Percentiles rank a stretch among this genome's conserved stretches.
Evolutionary conservation across 2,329 filamentous ascomycete genomes (phyloP).

Genomic region (Setomelanomma holmii): DNA sequence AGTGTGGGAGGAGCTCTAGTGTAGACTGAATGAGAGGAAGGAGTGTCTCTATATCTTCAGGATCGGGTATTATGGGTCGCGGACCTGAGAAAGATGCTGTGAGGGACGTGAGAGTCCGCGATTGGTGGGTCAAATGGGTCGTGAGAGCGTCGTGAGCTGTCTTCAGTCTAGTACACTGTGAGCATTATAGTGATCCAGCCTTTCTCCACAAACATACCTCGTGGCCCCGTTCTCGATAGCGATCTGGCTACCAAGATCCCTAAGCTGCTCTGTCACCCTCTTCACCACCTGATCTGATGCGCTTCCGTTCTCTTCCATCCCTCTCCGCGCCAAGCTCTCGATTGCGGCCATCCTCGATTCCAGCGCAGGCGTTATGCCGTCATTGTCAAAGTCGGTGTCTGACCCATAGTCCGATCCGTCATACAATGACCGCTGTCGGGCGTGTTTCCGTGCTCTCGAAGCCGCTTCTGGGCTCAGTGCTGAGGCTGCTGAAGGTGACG

Average conservation of each 20-base stretch:
- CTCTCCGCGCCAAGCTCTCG: constrained; percentile 70
- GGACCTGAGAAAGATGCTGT: constrained; percentile 76
- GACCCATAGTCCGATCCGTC: constrained; percentile 78
- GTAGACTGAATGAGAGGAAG: constrained; percentile 71
- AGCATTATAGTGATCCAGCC: constrained; percentile 4
- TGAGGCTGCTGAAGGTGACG: constrained; percentile 45
- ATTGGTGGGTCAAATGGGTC: constrained; percentile 77
- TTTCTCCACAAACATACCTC: constrained; percentile 57
- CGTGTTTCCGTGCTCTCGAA: constrained; percentile 45
- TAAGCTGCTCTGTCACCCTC: constrained; percentile 72
- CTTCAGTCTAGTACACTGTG: constrained; percentile 64
- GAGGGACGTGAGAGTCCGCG: constrained; percentile 75
- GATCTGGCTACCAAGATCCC: constrained; percentile 75
- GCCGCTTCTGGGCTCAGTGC: constrained; percentile 49
- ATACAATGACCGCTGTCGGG: constrained; percentile 61
- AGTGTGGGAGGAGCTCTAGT: constrained; percentile 70
- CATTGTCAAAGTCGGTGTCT: constrained; percentile 71
- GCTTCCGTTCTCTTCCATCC: constrained; percentile 70
- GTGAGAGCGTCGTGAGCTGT: constrained; percentile 77
- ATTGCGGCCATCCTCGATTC: constrained; percentile 75
- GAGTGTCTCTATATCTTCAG: constrained; percentile 72
- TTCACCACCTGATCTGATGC: constrained; percentile 71
- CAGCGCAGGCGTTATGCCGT: constrained; percentile 71
- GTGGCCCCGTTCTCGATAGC: constrained; percentile 75
- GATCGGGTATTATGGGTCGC: constrained; percentile 67